These are phyloP conservation scores for Phlyctochytrium arcticum DNA, from an alignment of 192 early-diverging fungal species.

Conservation along the genomic window DNA sequence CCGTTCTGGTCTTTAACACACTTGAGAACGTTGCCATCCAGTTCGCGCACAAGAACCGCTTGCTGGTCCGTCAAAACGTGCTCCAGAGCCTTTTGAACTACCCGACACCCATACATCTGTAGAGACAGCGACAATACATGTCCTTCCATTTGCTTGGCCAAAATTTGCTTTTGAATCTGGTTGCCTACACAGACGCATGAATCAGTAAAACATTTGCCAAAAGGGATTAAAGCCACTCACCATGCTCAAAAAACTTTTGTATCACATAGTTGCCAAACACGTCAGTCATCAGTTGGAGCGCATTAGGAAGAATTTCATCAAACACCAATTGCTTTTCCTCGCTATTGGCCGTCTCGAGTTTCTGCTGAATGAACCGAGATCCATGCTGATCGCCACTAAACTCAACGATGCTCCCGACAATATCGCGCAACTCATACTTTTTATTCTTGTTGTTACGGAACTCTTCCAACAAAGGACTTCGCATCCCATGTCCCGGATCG, in stretches of 20 bases:
- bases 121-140: constrained; percentile 89
- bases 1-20: constrained; percentile 99
- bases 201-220: not conserved
- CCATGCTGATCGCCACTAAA: constrained; percentile 99
- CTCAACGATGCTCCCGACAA: constrained; percentile 90
- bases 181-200: constrained; percentile 45
- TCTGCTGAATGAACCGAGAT: constrained; percentile 97
- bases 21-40: constrained; percentile 94
- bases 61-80: constrained; percentile 90
- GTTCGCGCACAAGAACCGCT: constrained; percentile 80
- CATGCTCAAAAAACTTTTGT: constrained; percentile 99
- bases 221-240: constrained; percentile 19
- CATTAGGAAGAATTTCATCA: constrained; percentile 88
- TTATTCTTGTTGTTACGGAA: constrained; percentile 97
- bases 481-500: constrained; percentile 58
- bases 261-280: constrained; percentile 99
- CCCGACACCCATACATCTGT: constrained; percentile 99
- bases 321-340: constrained; percentile 98
- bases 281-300: constrained; percentile 94
- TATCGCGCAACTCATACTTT: constrained; percentile 95
- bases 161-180: constrained; percentile 84
- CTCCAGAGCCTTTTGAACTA: constrained; percentile 98
- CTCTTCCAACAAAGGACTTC: constrained; percentile 89
- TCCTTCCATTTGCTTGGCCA: constrained; percentile 94
- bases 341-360: constrained; percentile 84